These are phyloP conservation scores for Sisymbrium altissimum DNA, from an alignment of 345 rosid species.

Conservation along the genomic window DNA sequence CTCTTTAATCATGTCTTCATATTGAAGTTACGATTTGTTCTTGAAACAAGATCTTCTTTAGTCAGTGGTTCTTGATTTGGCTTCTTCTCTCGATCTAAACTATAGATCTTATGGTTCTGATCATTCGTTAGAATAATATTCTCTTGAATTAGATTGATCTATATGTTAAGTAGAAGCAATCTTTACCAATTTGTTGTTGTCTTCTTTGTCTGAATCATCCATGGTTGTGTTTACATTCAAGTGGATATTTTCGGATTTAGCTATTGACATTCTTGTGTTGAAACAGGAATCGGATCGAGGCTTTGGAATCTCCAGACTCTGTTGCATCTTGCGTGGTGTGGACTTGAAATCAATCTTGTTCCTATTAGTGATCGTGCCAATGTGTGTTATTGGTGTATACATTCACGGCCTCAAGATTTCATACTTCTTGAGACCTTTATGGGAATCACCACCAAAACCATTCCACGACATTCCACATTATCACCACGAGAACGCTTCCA, in stretches of 20 bases:
- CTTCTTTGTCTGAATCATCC: not conserved
- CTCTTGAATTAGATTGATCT: not conserved
- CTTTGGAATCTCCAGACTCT: constrained; percentile 77
- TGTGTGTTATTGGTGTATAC: constrained; percentile 52
- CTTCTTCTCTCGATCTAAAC: constrained; percentile 3
- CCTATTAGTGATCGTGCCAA: constrained; percentile 64
- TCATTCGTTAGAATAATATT: not conserved
- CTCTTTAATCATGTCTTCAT: not conserved
- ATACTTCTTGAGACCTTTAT: constrained; percentile 71
- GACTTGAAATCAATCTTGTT: constrained; percentile 68
- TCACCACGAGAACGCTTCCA: constrained; percentile 75
- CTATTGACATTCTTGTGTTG: not conserved
- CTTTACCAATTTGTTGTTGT: not conserved
- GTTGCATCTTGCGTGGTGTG: constrained; percentile 83
- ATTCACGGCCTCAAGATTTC: constrained; percentile 80
- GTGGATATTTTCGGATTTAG: not conserved
- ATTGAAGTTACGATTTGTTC: not conserved
- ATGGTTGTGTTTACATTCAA: not conserved
- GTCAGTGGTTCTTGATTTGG: constrained; percentile 9
- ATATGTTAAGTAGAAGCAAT: not conserved
- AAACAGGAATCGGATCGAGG: constrained; percentile 72
- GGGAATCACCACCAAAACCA: constrained; percentile 87
- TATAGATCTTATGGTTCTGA: constrained; percentile 15
- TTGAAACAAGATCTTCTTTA: constrained; percentile 18
- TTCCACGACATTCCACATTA: constrained; percentile 76